Conservation (phyloP, 2,329 filamentous ascomycete species). For the Botrytis fabae region DNA sequence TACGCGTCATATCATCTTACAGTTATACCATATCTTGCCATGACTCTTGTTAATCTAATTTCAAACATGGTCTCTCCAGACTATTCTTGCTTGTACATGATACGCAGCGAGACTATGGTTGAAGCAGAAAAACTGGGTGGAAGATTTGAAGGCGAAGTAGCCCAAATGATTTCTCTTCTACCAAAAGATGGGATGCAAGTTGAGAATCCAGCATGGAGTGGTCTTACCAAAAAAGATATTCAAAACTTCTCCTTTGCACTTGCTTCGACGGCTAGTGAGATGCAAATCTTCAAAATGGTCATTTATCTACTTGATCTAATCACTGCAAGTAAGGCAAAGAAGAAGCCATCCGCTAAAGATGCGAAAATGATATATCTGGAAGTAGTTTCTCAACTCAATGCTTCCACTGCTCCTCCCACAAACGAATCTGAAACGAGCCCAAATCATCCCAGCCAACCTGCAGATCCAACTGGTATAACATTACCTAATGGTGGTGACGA, state of each 20-base stretch:
- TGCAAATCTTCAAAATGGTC: background rate
- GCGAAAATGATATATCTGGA: background rate
- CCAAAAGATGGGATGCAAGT: background rate
- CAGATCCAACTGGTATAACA: rapidly evolving
- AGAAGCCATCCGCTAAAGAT: background rate
- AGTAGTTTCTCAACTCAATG: background rate
- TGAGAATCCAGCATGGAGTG: conserved; percentile 6
- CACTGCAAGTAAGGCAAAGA: background rate
- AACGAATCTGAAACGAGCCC: background rate
- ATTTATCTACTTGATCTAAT: background rate
- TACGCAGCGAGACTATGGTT: conserved; percentile 25
- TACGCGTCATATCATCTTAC: conserved; percentile 40
- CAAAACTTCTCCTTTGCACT: background rate
- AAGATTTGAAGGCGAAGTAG: conserved; percentile 17
- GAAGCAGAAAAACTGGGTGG: conserved; percentile 21
- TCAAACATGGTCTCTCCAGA: conserved; percentile 36
- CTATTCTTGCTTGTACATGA: conserved; percentile 38
- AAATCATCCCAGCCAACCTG: background rate
- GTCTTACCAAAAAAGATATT: background rate
- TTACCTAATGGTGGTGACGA: background rate
- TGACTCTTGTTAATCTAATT: conserved; percentile 39
- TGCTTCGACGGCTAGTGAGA: too few relatives aligned
- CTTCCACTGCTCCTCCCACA: background rate
- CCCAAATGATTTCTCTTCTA: background rate
- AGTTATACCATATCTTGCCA: conserved; percentile 38